phyloP scores from a whole-genome alignment of 495 filamentous ascomycete genomes.

The Tuber magnatum region DNA sequence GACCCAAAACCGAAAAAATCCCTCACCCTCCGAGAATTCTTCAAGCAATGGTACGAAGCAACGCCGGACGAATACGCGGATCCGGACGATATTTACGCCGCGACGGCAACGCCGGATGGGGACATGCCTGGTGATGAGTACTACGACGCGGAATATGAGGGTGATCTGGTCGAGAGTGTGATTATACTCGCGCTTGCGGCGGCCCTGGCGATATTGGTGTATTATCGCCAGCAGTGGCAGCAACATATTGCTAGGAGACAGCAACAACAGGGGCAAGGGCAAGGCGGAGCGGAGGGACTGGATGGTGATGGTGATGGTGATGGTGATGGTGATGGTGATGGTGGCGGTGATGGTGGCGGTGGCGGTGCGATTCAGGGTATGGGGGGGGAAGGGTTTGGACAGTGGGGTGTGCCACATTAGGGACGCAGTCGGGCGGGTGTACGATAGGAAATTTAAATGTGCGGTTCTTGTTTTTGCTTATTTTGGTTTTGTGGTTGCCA shows the following conservation, averaged over 20 bases:
- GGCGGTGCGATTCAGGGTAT: constrained; percentile 16
- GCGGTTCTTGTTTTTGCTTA: not conserved
- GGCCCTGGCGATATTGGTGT: constrained; percentile 67
- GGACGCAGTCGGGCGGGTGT: not conserved
- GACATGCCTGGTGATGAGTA: constrained; percentile 40
- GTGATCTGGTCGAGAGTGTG: constrained; percentile 71
- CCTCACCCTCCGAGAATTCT: constrained; percentile 35
- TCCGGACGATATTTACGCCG: constrained; percentile 44
- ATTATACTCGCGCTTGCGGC: constrained; percentile 73
- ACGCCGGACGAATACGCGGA: constrained; percentile 30
- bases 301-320: constrained; percentile 3
- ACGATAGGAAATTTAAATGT: constrained; percentile 2
- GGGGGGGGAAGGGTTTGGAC: constrained; percentile 17
- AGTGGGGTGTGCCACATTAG: constrained; percentile 38
- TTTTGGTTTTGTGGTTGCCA: constrained; percentile 6
- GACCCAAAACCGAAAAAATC: constrained; percentile 33
- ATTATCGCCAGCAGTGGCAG: constrained; percentile 73
- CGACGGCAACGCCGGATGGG: constrained; percentile 44
- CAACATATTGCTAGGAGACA: constrained; percentile 44
- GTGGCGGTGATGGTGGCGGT: not conserved
- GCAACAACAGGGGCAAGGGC: constrained; percentile 9
- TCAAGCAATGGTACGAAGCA: constrained; percentile 40
- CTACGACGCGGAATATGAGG: constrained; percentile 66
- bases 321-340: constrained; percentile 5
- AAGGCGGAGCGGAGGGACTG: not conserved